A percentile compares a stretch with the other conserved stretches of the same genome.
Conservation (phyloP, 768 basidiomycete species). For the Paxillus rubicundulus region DNA sequence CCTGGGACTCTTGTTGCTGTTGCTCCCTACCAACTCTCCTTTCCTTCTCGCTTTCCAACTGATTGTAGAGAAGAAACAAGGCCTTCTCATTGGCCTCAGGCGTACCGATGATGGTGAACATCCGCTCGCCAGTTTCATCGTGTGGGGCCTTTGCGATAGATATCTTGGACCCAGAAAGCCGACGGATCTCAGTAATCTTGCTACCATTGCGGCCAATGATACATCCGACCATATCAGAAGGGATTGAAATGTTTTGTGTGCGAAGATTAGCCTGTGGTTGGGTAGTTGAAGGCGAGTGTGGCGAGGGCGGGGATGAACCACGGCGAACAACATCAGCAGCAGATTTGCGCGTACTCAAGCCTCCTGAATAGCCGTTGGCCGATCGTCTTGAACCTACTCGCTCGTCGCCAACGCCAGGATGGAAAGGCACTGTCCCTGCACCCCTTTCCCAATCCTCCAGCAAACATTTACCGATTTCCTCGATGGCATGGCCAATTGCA, state of each 20-base stretch:
- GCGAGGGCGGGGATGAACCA: conserved; percentile 40
- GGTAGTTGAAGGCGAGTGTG: conserved; percentile 43
- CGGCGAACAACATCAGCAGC: conserved; percentile 54
- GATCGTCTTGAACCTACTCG: conserved; percentile 50
- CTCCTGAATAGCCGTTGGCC: conserved; percentile 49
- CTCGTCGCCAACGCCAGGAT: conserved; percentile 83
- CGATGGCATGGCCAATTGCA: conserved; percentile 87
- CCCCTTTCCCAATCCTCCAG: conserved; percentile 97
- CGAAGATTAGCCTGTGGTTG: conserved; percentile 78
- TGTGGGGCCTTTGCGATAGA: conserved; percentile 99
- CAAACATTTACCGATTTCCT: conserved; percentile 93
- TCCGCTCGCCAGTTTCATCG: conserved; percentile 97
- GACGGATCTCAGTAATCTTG: conserved; percentile 99
- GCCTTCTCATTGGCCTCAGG: conserved; percentile 98
- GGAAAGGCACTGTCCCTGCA: conserved; percentile 91
- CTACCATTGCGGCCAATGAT: conserved; percentile 95
- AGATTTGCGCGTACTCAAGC: conserved; percentile 54
- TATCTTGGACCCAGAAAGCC: conserved; percentile 96
- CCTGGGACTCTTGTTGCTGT: conserved; percentile 73
- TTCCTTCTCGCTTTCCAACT: conserved; percentile 95
- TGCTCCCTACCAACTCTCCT: conserved; percentile 84
- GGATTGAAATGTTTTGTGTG: conserved; percentile 99
- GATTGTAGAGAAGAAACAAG: conserved; percentile 94
- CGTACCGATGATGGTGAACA: conserved; percentile 98
- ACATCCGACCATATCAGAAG: conserved; percentile 98